A percentile compares a stretch with the other conserved stretches of the same genome.
These are phyloP conservation scores for Candida berthetii DNA, from an alignment of 805 yeast genomes.

Conservation along the genomic window DNA sequence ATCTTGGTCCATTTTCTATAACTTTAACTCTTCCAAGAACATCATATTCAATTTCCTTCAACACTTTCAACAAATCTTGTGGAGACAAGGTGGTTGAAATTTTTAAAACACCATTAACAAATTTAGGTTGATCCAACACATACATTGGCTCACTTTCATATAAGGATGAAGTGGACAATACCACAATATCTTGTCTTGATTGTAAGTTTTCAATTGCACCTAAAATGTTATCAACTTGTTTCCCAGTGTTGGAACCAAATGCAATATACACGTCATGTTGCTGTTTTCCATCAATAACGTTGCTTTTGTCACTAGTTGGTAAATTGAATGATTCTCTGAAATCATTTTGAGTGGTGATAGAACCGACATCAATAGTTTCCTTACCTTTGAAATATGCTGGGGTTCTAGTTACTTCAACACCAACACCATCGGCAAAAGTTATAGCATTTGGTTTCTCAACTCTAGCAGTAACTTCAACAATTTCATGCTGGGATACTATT, in stretches of 20 bases:
- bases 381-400: constrained; percentile 30
- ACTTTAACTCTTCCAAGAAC: constrained; percentile 65
- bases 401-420: constrained; percentile 62
- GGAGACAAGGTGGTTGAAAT: constrained; percentile 62
- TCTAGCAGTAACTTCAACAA: constrained; percentile 41
- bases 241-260: constrained; percentile 85
- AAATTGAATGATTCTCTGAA: constrained; percentile 7
- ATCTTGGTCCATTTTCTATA: constrained; percentile 87
- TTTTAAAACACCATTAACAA: constrained; percentile 77
- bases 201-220: constrained; percentile 45
- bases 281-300: constrained; percentile 8
- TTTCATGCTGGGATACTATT: constrained; percentile 36
- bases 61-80: constrained; percentile 45
- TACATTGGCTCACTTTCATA: constrained; percentile 95
- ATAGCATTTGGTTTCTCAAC: constrained; percentile 89
- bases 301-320: constrained; percentile 29
- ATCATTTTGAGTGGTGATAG: neutral
- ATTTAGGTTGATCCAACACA: constrained; percentile 68
- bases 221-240: constrained; percentile 55
- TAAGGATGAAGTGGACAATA: constrained; percentile 65
- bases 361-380: constrained; percentile 7
- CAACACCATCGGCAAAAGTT: constrained; percentile 83
- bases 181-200: constrained; percentile 24
- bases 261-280: constrained; percentile 67
- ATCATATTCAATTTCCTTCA: constrained; percentile 77